A percentile compares a stretch with the other conserved stretches of the same genome.
phyloP scores from a whole-genome alignment of 129 eudicot species.

The Ambrosia artemisiifolia region DNA sequence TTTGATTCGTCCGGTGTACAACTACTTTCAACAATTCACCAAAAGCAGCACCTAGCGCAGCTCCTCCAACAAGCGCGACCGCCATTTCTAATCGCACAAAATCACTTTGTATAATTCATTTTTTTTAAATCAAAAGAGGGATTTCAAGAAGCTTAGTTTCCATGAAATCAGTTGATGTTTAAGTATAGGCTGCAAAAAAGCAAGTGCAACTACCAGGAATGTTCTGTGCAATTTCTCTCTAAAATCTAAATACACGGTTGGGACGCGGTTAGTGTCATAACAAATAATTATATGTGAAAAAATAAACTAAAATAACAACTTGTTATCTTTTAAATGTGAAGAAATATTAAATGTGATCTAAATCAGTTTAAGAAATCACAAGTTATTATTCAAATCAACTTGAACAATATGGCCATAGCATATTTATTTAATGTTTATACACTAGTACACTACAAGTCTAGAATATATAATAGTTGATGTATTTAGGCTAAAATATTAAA shows the following conservation, averaged over 20 bases:
- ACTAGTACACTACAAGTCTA: no score
- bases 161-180: no score
- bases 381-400: no score
- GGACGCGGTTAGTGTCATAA: neutral
- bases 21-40: conserved; percentile 1
- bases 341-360: no score
- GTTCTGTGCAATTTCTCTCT: neutral
- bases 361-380: no score
- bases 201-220: neutral
- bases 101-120: neutral
- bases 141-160: neutral
- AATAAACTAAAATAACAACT: no score
- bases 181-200: neutral
- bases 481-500: no score
- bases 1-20: neutral
- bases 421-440: no score
- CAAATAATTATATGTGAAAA: no score
- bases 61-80: neutral
- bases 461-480: no score
- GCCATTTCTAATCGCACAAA: neutral
- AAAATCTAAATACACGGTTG: neutral
- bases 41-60: conserved; percentile 17
- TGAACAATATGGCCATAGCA: no score
- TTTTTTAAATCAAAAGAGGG: neutral
- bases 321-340: no score